Base-by-base conservation (phyloP, 2,329 filamentous ascomycete species). In the Madurella fahalii region DNA sequence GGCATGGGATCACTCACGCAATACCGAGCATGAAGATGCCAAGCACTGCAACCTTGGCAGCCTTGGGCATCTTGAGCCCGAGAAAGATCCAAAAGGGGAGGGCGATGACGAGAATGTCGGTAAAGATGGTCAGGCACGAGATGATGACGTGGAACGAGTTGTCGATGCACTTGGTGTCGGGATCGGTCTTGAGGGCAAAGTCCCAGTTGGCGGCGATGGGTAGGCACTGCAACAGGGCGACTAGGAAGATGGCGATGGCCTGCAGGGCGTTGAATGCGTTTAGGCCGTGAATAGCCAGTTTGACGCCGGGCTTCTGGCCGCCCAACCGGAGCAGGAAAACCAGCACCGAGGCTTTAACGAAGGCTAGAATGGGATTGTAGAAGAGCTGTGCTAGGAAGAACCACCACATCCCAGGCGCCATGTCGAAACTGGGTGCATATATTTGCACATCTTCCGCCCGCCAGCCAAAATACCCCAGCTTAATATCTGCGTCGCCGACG, bases 181-280 rank as follows among this genome's bases (percentile, higher is more conserved):
- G 67, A 18, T 73, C 69, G 0, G 64, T 63, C 40, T 68, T 71
- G 52, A 74, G 59, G 40, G 74, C 64, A 20, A 69, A 61, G 57
- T 76, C 45, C 76, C 76, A 79, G 62, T 71, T 71, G 57, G 67
- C 74, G 13, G 61, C 54, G 13, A 77, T 64, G 1, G 74, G 75
- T n/a, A 63, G 58, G 61, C 74, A 76, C 54, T 72, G 68, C 17
- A 72, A 67, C 17, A 72, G 54, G 5, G 63, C 66, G 12, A 66
- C 65, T 16, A 69, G 32, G 40, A 68, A 63, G 53, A 69, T 69
- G 42, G 64, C 61, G 2, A 62, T 40, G 55, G 64, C 63, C 41
- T 64, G 62, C 5, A 61, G 39, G 17, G 63, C 58, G 41, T 68
- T 68, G 58, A 69, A 60, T 1, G 58, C 15, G 40, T 65, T 61